Percentiles rank a stretch among this genome's conserved stretches.
Conservation (phyloP, 78 protist species). For the Andalucia godoyi region DNA sequence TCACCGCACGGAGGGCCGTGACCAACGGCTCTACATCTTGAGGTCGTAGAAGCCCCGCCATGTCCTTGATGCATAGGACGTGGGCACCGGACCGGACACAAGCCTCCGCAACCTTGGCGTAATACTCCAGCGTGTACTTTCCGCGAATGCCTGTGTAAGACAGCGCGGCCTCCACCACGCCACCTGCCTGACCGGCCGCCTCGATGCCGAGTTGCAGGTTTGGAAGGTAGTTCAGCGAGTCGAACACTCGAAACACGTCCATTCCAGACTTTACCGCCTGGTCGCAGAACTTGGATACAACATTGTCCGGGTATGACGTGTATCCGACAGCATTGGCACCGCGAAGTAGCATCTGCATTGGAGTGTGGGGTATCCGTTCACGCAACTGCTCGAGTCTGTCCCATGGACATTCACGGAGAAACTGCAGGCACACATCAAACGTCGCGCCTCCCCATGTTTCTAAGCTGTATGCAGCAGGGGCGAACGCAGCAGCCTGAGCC, state of each 20-base stretch:
- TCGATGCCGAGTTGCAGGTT: slow-evolving; percentile 58
- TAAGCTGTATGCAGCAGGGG: slow-evolving; percentile 4
- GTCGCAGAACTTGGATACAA: slow-evolving; percentile 43
- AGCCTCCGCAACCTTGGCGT: slow-evolving; percentile 37
- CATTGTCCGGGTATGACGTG: slow-evolving; percentile 82
- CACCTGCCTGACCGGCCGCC: slow-evolving; percentile 62
- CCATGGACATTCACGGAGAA: slow-evolving; percentile 72
- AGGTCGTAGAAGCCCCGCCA: slow-evolving; percentile 80
- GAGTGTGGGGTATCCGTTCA: slow-evolving; percentile 46
- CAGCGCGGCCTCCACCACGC: slow-evolving; percentile 57
- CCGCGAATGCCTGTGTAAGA: slow-evolving; percentile 51
- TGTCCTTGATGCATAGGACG: slow-evolving; percentile 60
- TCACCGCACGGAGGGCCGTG: slow-evolving; percentile 23
- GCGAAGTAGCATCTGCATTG: slow-evolving; percentile 61
- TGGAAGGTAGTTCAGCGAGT: slow-evolving; percentile 67
- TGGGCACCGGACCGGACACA: slow-evolving; percentile 38
- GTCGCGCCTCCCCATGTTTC: slow-evolving; percentile 90
- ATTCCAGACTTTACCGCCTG: slow-evolving; percentile 36
- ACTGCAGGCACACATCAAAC: slow-evolving; percentile 74
- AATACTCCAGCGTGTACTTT: slow-evolving; percentile 74
- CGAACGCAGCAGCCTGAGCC: slow-evolving; percentile 17
- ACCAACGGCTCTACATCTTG: slow-evolving; percentile 12
- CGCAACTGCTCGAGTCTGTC: slow-evolving; percentile 55
- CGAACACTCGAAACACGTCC: slow-evolving; percentile 85
- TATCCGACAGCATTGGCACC: slow-evolving; percentile 85